Evolutionary conservation across 2,329 filamentous ascomycete genomes (phyloP), one percentile per base, ranked within the genome.

Genomic region (Pseudocercospora fuligena): DNA sequence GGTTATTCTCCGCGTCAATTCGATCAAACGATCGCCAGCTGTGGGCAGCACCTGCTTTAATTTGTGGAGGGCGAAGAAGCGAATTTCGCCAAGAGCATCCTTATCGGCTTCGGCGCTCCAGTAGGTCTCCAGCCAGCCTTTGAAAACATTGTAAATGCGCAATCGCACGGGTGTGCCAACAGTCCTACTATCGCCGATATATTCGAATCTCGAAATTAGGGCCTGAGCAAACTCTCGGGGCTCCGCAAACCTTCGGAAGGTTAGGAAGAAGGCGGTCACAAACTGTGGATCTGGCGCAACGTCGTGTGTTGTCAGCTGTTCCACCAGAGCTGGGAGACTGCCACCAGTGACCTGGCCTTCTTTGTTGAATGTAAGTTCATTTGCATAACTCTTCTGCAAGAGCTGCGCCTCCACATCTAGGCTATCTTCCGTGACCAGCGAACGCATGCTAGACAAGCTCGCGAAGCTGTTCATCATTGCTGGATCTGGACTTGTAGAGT

Each of bases 111-210:
- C 88, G 69, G 92, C 88, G 57, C 91, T 89, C 94, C 95, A 99
- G 79, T 99, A 93, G 6, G 92, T 95, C 81, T 98, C 95, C 21
- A 99, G 83, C 95, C 95, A 99, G 49, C 92, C 92, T 80, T 99
- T 99, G 85, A 99, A 93, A 64, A 93, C 90, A 77, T 99, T 98
- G 83, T 96, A 98, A 1, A 98, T 93, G 60, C 95, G 89, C 57
- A 99, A 83, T 60, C 94, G 89, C 23, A 98, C 94, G 0, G 94
- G 92, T 2, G 85, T 87, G 23, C 93, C 89, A 69, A 94, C 87
- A 66, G 89, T 86, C 23, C 89, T 87, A 57, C 90, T 91, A 66
- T 95, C 91, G 12, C 88, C 91, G 43, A 97, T 91, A 73, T 97
- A 97, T 66, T 97, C 92, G 78, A 97, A 99, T 31, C 96, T 90